A percentile compares a stretch with the other conserved stretches of the same genome.
These are phyloP conservation scores for Ceratocystis cacaofunesta DNA, from an alignment of 2,329 filamentous ascomycete species.

Conservation along the genomic window DNA sequence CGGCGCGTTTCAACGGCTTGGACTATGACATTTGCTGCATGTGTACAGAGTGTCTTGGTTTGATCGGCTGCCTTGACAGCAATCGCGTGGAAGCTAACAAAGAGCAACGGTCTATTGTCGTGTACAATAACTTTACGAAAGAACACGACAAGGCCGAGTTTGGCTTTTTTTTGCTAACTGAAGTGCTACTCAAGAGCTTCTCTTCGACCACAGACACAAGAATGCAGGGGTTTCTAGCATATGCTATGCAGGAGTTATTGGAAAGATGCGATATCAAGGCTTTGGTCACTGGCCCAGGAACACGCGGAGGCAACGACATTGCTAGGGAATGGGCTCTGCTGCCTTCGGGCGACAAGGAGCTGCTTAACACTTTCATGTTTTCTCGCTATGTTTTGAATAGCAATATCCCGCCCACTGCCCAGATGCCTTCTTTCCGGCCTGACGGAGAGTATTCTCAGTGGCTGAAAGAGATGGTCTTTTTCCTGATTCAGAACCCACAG, in stretches of 20 bases:
- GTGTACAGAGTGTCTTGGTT: constrained; percentile 68
- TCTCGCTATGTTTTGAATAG: constrained; percentile 66
- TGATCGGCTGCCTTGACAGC: constrained; percentile 82
- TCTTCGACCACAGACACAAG: constrained; percentile 76
- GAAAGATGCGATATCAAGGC: constrained; percentile 59
- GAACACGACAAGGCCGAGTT: constrained; percentile 72
- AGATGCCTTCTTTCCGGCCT: constrained; percentile 28
- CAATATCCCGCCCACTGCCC: constrained; percentile 38
- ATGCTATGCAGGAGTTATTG: constrained; percentile 83
- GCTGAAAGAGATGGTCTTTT: constrained; percentile 66
- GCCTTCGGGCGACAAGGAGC: constrained; percentile 62
- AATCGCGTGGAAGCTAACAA: constrained; percentile 71
- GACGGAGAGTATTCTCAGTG: constrained; percentile 52
- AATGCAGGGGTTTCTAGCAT: constrained; percentile 82
- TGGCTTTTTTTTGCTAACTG: constrained; percentile 67
- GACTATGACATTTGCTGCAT: constrained; percentile 54
- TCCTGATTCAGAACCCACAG: constrained; percentile 65
- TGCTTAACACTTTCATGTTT: constrained; percentile 72
- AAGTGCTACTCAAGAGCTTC: constrained; percentile 83
- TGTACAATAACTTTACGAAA: constrained; percentile 72
- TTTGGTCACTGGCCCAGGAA: constrained; percentile 27
- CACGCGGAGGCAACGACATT: constrained; percentile 39
- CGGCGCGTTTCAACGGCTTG: constrained; percentile 59
- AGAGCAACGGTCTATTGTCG: constrained; percentile 68
- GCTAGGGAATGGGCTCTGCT: constrained; percentile 65